Evolutionary conservation across 768 basidiomycete species (phyloP).

Genomic region (Fibroporia radiculosa): DNA sequence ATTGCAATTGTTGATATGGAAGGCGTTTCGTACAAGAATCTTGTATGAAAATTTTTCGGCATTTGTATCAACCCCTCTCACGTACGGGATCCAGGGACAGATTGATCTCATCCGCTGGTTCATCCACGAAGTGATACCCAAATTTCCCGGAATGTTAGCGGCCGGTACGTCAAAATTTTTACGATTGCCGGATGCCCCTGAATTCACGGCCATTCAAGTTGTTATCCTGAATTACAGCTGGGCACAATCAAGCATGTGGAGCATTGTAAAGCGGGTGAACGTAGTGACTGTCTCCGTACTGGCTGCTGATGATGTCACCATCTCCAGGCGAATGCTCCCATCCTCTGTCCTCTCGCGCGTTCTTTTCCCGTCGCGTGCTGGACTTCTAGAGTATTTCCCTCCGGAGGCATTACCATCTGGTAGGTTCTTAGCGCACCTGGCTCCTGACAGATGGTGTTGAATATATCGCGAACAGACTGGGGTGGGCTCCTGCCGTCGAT

Average conservation of each 20-base stretch:
- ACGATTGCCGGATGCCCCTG: neutral
- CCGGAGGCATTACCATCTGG: slow-evolving; percentile 51
- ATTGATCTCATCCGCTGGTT: slow-evolving; percentile 59
- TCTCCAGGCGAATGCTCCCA: slow-evolving; percentile 52
- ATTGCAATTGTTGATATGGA: slow-evolving; percentile 59
- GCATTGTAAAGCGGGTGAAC: slow-evolving; percentile 52
- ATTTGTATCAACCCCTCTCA: slow-evolving; percentile 7
- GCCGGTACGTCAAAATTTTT: slow-evolving; percentile 40
- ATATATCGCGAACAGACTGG: slow-evolving; percentile 45
- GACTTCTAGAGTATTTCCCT: slow-evolving; percentile 49
- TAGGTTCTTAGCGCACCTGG: slow-evolving; percentile 19
- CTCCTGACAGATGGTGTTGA: slow-evolving; percentile 2
- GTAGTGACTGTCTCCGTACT: no score
- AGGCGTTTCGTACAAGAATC: slow-evolving; percentile 43
- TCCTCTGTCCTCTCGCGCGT: slow-evolving; percentile 50
- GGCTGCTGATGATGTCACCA: no score
- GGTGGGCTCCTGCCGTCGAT: slow-evolving; percentile 54
- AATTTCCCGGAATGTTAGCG: slow-evolving; percentile 70
- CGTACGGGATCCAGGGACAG: slow-evolving; percentile 31
- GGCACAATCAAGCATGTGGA: slow-evolving; percentile 65
- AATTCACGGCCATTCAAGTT: slow-evolving; percentile 29
- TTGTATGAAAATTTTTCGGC: slow-evolving; percentile 33
- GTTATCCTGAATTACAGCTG: slow-evolving; percentile 72
- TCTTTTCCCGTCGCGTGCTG: slow-evolving; percentile 53
- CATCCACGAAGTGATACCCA: slow-evolving; percentile 56